These are phyloP conservation scores for Pseudocercospora fuligena DNA, from an alignment of 2,329 filamentous ascomycete species.

Conservation along the genomic window DNA sequence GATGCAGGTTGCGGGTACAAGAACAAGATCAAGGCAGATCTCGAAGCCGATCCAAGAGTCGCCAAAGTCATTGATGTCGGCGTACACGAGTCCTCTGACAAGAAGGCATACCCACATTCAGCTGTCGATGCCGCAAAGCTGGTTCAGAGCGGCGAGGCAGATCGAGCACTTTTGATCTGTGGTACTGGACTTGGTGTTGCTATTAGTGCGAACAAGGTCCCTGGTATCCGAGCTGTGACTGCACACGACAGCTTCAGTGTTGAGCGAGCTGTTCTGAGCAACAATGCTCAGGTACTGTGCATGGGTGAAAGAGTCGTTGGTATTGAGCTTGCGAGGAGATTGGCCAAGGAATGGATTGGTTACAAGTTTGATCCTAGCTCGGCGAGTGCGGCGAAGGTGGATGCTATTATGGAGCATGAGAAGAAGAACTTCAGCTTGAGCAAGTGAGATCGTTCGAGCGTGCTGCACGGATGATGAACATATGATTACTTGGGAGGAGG, in stretches of 20 bases:
- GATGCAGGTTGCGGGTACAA: conserved; percentile 82
- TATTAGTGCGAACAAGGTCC: conserved; percentile 87
- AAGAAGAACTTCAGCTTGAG: conserved; percentile 42
- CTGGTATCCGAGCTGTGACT: conserved; percentile 82
- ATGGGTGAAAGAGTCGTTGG: conserved; percentile 85
- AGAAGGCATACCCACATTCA: conserved; percentile 80
- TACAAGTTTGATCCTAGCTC: conserved; percentile 76
- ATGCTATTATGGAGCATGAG: conserved; percentile 56
- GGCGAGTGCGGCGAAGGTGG: conserved; percentile 63
- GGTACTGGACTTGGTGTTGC: conserved; percentile 86
- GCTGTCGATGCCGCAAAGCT: conserved; percentile 73
- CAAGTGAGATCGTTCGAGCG: background rate
- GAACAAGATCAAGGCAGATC: conserved; percentile 73
- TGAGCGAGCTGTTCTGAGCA: conserved; percentile 78
- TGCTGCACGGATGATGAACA: background rate
- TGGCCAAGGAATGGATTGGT: conserved; percentile 83
- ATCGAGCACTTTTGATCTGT: conserved; percentile 81
- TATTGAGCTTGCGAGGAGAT: conserved; percentile 74
- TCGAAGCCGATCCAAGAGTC: conserved; percentile 70
- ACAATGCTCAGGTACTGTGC: conserved; percentile 85
- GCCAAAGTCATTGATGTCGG: conserved; percentile 74
- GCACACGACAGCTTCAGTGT: conserved; percentile 86
- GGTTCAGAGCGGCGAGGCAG: conserved; percentile 66
- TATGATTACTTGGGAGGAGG: background rate
- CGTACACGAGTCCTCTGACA: conserved; percentile 67